Evolutionary conservation across 768 basidiomycete genomes (phyloP).

Genomic region (Suillus bovinus): DNA sequence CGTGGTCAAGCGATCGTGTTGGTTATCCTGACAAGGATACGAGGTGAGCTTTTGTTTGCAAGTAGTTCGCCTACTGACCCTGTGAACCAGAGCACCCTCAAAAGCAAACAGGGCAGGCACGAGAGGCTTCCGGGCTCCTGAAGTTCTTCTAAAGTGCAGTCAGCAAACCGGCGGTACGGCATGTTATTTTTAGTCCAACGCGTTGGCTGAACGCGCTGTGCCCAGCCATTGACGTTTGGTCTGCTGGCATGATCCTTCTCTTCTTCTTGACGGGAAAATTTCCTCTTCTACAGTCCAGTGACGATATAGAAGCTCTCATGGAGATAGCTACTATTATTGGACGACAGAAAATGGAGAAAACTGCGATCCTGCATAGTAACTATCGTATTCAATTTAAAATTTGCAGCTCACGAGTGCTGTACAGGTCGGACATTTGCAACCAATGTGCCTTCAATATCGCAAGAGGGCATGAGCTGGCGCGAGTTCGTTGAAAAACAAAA

Average conservation of each 20-base stretch:
- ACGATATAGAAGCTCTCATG: conserved; percentile 94
- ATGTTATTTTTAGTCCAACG: conserved; percentile 13
- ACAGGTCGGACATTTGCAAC: conserved; percentile 86
- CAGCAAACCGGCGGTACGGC: conserved; percentile 86
- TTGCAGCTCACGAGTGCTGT: conserved; percentile 9
- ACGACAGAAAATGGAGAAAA: conserved; percentile 75
- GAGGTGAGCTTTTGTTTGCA: conserved; percentile 43
- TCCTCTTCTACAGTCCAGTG: conserved; percentile 90
- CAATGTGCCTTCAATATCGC: conserved; percentile 81
- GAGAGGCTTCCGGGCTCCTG: conserved; percentile 94
- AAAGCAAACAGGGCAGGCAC: conserved; percentile 98
- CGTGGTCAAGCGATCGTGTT: conserved; percentile 61
- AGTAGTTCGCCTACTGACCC: background rate
- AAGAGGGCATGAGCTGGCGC: conserved; percentile 67
- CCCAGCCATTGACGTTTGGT: conserved; percentile 95
- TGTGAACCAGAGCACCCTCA: conserved; percentile 61
- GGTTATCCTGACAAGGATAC: conserved; percentile 78
- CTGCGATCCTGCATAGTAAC: conserved; percentile 88
- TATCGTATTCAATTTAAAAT: conserved; percentile 13
- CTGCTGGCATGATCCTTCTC: conserved; percentile 87
- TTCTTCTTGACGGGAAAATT: conserved; percentile 93
- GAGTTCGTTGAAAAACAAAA: conserved; percentile 79
- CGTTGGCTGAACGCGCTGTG: conserved; percentile 12
- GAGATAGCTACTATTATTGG: conserved; percentile 92
- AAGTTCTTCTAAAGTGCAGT: conserved; percentile 91